Evolutionary conservation across 2,329 filamentous ascomycete species (phyloP).

Genomic region (Trichoderma hamatum): DNA sequence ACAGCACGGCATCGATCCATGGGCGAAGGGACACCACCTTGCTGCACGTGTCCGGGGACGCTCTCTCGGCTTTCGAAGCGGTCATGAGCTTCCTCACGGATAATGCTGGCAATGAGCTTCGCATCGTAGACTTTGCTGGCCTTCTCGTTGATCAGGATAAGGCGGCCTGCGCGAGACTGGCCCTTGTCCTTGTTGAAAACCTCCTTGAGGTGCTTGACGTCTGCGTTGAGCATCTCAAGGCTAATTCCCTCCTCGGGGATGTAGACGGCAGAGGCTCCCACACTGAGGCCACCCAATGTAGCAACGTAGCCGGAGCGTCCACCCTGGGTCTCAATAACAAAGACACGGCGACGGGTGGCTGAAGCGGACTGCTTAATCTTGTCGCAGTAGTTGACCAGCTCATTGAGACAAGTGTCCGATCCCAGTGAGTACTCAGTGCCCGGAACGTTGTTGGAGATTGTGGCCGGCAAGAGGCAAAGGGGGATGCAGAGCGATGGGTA

Average conservation of each 20-base stretch:
- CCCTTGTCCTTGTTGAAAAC: conserved; percentile 85
- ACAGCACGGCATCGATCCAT: conserved; percentile 96
- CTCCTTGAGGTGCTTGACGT: conserved; percentile 86
- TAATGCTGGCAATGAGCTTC: conserved; percentile 92
- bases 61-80: conserved; percentile 91
- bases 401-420: conserved; percentile 95
- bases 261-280: conserved; percentile 91
- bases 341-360: conserved; percentile 88
- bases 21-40: conserved; percentile 87
- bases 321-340: conserved; percentile 97
- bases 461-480: conserved; percentile 89
- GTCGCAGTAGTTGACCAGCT: conserved; percentile 92
- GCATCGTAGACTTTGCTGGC: conserved; percentile 88
- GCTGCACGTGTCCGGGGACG: conserved; percentile 92
- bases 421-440: conserved; percentile 97
- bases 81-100: conserved; percentile 88
- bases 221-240: conserved; percentile 86
- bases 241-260: conserved; percentile 95
- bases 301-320: conserved; percentile 93
- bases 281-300: conserved; percentile 84
- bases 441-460: conserved; percentile 97
- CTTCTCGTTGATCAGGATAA: conserved; percentile 96
- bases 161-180: conserved; percentile 84
- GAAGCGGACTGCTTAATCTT: conserved; percentile 97
- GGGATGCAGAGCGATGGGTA: conserved; percentile 91